Base-by-base conservation (phyloP, 495 filamentous ascomycete species). In the Penicillium coffeae region DNA sequence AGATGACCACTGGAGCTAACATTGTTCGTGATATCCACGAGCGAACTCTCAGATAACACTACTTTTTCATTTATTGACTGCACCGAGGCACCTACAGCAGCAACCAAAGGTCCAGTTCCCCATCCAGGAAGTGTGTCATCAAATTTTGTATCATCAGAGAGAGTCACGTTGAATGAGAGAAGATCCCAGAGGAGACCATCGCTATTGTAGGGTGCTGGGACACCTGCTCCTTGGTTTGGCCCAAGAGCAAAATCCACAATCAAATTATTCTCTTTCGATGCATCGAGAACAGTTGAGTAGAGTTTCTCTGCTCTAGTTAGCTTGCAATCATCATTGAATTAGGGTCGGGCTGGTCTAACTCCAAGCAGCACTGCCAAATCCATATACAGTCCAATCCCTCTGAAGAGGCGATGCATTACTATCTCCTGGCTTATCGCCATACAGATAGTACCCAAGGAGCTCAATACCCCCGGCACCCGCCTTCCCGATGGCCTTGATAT, bases 171-270 rank as follows among this genome's bases (percentile, higher is more conserved):
- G 14, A 21, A 21, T 46, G 41, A 21, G 54, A 63, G 62, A 56
- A 74, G 48, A 54, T 73, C 60, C 68, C 71, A 64, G 34, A 62
- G 56, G 20, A 74, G 40, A 5, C 67, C 59, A 37, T 65, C 55
- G 50, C 64, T 46, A 46, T 57, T 43, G 12, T 42, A 14, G 7
- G 48, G 36, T 1, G 68, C 65, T 6, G 77, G 77, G n/a, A 78
- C 72, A 36, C 77, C 76, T 34, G 69, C 62, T 6, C 70, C 76
- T 48, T 72, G 68, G 52, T 72, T 73, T 0, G 77, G 66, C 3
- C 77, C 76, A 8, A 79, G 20, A 0, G 74, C 53, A 59, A 77
- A 76, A 47, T 79, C 75, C 52, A 79, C 65, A 8, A 65, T 36
- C 12, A 79, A 38, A 0, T 62, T 70, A 34, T 65, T 49, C 12